Evolutionary conservation across 2,329 filamentous ascomycete species (phyloP), one percentile per base, ranked within the genome.

Genomic region (Talaromyces sp.): DNA sequence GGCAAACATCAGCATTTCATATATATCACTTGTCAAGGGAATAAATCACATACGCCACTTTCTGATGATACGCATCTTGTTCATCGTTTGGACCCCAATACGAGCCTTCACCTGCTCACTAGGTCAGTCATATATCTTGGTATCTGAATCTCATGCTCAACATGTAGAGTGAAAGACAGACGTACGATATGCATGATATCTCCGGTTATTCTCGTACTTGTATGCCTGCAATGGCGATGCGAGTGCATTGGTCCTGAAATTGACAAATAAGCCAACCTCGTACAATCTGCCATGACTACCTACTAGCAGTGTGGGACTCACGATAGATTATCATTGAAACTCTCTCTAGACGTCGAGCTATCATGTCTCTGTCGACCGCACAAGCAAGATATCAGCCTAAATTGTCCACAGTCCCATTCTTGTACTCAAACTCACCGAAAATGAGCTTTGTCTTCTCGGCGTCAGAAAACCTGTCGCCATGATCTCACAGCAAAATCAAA

Each of bases 171-270:
- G 5, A 45, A 13, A 35, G 41, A 41, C 7, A 50, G 22, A 16
- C 65, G 39, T 27, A 52, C 65, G 52, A 61, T 71, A 69, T 48
- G 68, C 62, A 64, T 68, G 74, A 64, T 77, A 78, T 62, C 72
- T 71, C 57, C 76, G 71, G 14, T 74, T 72, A 67, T 77, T 73
- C 64, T 77, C 76, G 19, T 74, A 69, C 27, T 70, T 66, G 60
- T 74, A 75, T 37, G 72, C 70, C 45, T 70, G 66, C 1, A 70
- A 56, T 2, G 72, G 71, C 3, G 72, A 73, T 3, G 71, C 72
- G 16, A 76, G 65, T 9, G 73, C 70, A 24, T 61, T 62, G 7
- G 60, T 67, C 19, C 65, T 67, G 13, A 24, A 24, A n/a, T 33
- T 19, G 19, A 22, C 8, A 14, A 2, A 24, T 37, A 16, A 37